Evolutionary conservation across 2,329 filamentous ascomycete species (phyloP).

Genomic region (Fusarium napiforme): DNA sequence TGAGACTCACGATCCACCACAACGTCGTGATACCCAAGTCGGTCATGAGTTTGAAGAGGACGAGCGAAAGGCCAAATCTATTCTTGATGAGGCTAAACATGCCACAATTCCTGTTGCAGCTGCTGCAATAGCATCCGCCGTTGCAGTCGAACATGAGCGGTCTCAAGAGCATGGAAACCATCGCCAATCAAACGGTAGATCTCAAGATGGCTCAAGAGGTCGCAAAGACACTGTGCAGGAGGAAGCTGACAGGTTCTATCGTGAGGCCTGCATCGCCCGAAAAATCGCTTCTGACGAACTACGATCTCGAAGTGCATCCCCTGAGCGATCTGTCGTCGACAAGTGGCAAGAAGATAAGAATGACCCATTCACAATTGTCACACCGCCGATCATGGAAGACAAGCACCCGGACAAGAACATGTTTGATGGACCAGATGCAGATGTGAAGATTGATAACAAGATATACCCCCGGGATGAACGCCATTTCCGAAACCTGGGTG

Average conservation of each 20-base stretch:
- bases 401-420: slow-evolving; percentile 57
- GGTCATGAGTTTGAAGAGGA: slow-evolving; percentile 50
- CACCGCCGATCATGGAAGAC: slow-evolving; percentile 64
- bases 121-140: slow-evolving; percentile 59
- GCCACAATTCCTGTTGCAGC: slow-evolving; percentile 61
- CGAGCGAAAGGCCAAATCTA: slow-evolving; percentile 56
- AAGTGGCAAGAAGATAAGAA: slow-evolving; percentile 60
- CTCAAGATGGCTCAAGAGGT: slow-evolving; percentile 47
- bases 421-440: slow-evolving; percentile 70
- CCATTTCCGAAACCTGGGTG: slow-evolving; percentile 47
- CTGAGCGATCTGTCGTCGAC: slow-evolving; percentile 64
- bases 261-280: slow-evolving; percentile 64
- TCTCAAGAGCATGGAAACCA: slow-evolving; percentile 48
- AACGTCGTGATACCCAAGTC: slow-evolving; percentile 34
- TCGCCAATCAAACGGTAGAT: slow-evolving; percentile 49
- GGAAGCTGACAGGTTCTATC: slow-evolving; percentile 68
- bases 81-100: slow-evolving; percentile 59
- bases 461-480: slow-evolving; percentile 64
- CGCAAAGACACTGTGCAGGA: slow-evolving; percentile 62
- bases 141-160: slow-evolving; percentile 55
- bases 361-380: slow-evolving; percentile 60
- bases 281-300: slow-evolving; percentile 65
- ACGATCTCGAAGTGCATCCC: slow-evolving; percentile 63
- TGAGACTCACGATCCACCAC: slow-evolving; percentile 29
- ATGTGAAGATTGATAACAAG: slow-evolving; percentile 70